Conservation (phyloP, 2,329 filamentous ascomycete species). For the Ceratocystis lukuohia region DNA sequence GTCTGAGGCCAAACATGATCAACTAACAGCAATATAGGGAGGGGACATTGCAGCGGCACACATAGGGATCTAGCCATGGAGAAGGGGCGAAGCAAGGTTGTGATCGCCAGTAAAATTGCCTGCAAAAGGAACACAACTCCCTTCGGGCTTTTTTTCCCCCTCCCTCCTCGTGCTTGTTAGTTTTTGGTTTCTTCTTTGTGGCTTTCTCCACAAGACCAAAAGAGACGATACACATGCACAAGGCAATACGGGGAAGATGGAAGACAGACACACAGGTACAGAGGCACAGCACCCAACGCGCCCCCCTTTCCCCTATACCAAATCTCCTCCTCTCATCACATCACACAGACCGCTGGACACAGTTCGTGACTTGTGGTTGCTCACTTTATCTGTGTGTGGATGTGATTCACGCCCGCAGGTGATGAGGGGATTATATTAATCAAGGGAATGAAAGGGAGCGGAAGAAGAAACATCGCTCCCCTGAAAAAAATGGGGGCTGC, state of each 20-base stretch:
- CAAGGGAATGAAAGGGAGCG: too few relatives aligned
- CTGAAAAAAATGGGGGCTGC: too few relatives aligned
- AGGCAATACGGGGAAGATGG: neutral
- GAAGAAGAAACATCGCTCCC: too few relatives aligned
- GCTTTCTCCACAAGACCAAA: neutral
- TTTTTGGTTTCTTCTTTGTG: neutral
- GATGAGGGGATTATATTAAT: neutral
- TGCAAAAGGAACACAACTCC: neutral
- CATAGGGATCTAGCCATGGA: neutral
- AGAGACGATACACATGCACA: neutral
- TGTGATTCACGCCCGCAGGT: neutral
- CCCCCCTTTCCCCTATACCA: neutral
- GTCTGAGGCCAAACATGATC: neutral
- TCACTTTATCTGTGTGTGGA: neutral
- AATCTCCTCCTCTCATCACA: neutral
- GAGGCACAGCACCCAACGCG: neutral
- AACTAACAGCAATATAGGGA: neutral
- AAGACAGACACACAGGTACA: neutral
- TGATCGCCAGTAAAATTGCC: neutral
- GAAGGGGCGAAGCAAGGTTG: slow-evolving; percentile 1
- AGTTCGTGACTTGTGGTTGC: neutral
- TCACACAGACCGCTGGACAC: neutral
- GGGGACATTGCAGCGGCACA: neutral
- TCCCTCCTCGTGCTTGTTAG: neutral
- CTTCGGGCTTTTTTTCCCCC: neutral